A percentile compares a stretch with the other conserved stretches of the same genome.
Evolutionary conservation across 345 rosid genomes (phyloP).

Genomic region (Sapria himalayana): DNA sequence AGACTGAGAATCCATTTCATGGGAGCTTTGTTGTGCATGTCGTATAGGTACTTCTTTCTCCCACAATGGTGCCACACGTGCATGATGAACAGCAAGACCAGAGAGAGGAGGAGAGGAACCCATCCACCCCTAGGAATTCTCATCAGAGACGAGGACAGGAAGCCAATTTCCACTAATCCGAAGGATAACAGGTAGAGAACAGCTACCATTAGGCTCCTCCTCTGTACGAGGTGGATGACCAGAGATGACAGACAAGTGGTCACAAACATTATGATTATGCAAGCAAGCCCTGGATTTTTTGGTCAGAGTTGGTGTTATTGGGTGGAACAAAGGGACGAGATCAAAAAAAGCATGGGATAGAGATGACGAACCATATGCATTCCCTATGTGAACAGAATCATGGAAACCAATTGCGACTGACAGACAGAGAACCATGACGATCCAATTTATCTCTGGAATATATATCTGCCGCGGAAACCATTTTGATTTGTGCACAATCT

Average conservation of each 20-base stretch:
- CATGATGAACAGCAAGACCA: constrained; percentile 25
- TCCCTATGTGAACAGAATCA: constrained; percentile 41
- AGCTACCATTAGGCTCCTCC: constrained; percentile 24
- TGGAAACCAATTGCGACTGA: constrained; percentile 40
- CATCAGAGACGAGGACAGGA: constrained; percentile 32
- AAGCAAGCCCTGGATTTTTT: constrained; percentile 62
- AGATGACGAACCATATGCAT: constrained; percentile 52
- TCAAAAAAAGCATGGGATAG: too few species aligned
- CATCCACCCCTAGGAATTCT: constrained; percentile 68
- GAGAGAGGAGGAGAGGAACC: constrained; percentile 49
- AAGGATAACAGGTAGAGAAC: constrained; percentile 32
- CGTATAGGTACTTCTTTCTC: constrained; percentile 59
- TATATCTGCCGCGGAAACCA: constrained; percentile 70
- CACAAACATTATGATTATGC: constrained; percentile 39
- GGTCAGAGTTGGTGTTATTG: too few species aligned
- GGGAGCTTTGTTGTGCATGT: constrained; percentile 60
- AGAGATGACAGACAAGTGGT: constrained; percentile 56
- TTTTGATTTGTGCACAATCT: constrained; percentile 66
- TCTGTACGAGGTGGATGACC: constrained; percentile 58
- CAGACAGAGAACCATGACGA: constrained; percentile 66
- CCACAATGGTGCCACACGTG: constrained; percentile 71
- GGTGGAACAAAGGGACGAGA: too few species aligned
- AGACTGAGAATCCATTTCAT: constrained; percentile 59
- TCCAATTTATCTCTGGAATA: constrained; percentile 95
- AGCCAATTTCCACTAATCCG: constrained; percentile 52